Evolutionary conservation across 345 rosid genomes (phyloP), one percentile per base, ranked within the genome.

Genomic region (Hibiscus syriacus): DNA sequence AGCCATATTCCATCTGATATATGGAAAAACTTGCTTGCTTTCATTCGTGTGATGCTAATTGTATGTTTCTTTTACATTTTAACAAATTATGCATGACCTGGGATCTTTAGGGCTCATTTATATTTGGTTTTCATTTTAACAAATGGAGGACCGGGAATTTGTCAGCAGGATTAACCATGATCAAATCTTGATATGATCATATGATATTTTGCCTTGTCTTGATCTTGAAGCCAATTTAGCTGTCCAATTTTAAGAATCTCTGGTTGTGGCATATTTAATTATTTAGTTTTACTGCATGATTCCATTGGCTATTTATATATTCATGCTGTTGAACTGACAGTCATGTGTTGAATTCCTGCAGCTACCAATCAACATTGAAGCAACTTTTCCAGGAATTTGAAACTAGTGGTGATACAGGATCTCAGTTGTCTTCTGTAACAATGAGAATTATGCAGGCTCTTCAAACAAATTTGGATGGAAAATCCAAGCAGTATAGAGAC

Each of bases 361-460:
- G 99, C 84, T 94, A 94, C 70, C 97, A 94, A 76, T 82, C 88
- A 66, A 94, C 97, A 19, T 72, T 94, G 88, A 89, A 87, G 80
- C 99, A 94, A 78, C 96, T 94, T 20, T 94, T 94, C 82, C 85
- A 85, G 81, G 99, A 94, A 79, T 87, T 89, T 78, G 96, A 83
- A 74, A 85, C 71, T 53, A 84, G 82, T 25, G 90, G 81, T 38
- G 90, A 81, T 68, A 78, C 86, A 12, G 66, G 61, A 73, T 86
- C 97, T 54, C 92, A 94, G 78, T 80, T 94, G 67, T 92, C 96
- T 63, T 71, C 92, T 20, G 88, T 94, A 62, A 94, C 99, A 66
- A 87, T 91, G 95, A 81, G 83, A 73, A 91, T 94, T 69, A 94
- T 94, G 97, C 99, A 89, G 81, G 96, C 99, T 17, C 99, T 94